phyloP scores from a whole-genome alignment of 192 early-diverging fungal genomes.

The Podila verticillata region DNA sequence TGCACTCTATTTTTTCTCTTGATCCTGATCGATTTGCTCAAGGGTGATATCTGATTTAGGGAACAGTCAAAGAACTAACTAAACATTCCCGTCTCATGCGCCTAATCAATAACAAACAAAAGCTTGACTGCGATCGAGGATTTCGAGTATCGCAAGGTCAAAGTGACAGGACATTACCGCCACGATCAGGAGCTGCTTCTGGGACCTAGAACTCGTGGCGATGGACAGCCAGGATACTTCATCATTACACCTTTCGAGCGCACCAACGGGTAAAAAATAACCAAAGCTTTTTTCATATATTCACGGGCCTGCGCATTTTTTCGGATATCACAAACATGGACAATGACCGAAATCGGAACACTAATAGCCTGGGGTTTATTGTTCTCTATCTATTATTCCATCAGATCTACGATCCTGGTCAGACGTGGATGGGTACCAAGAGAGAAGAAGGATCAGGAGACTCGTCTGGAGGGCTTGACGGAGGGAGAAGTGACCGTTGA shows the following conservation, averaged over 20 bases:
- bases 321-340: no score
- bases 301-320: neutral
- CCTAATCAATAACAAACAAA: no score
- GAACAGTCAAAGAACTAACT: conserved; percentile 16
- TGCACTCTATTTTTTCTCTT: neutral
- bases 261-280: conserved; percentile 60
- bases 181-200: conserved; percentile 85
- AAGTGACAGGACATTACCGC: conserved; percentile 71
- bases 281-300: neutral
- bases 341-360: no score
- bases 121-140: conserved; percentile 58
- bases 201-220: conserved; percentile 74
- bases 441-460: conserved; percentile 66
- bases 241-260: conserved; percentile 81
- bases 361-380: no score
- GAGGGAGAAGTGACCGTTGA: conserved; percentile 69
- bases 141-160: conserved; percentile 83
- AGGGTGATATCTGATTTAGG: neutral
- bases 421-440: conserved; percentile 91
- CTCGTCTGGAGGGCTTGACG: conserved; percentile 61
- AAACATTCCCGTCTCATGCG: neutral
- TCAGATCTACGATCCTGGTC: conserved; percentile 76
- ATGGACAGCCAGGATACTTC: conserved; percentile 77
- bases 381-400: neutral
- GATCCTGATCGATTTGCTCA: no score